These are phyloP conservation scores for Penicillium sp. DNA, from an alignment of 2,329 filamentous ascomycete species.

Conservation along the genomic window DNA sequence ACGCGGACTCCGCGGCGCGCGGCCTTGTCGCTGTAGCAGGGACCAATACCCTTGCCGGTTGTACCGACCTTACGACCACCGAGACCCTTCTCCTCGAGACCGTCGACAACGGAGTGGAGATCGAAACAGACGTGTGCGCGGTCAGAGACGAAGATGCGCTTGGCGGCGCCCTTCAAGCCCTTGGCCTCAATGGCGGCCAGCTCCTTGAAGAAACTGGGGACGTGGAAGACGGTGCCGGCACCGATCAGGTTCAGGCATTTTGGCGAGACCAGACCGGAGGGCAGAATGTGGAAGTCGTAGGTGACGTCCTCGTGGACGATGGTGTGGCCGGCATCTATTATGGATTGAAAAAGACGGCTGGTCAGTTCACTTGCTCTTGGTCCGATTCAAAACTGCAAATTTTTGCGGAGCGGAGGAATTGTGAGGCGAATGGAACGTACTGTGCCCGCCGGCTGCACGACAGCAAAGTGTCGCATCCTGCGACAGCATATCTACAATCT, in stretches of 20 bases:
- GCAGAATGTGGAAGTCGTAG: slow-evolving; percentile 52
- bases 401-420: neutral
- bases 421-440: slow-evolving; percentile 30
- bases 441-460: slow-evolving; percentile 49
- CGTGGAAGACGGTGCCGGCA: slow-evolving; percentile 48
- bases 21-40: slow-evolving; percentile 64
- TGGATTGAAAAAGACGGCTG: slow-evolving; percentile 1
- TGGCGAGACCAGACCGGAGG: slow-evolving; percentile 47
- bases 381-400: neutral
- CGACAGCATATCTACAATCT: slow-evolving; percentile 50
- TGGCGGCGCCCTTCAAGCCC: slow-evolving; percentile 41
- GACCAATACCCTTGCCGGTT: slow-evolving; percentile 53
- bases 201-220: slow-evolving; percentile 51
- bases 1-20: slow-evolving; percentile 59
- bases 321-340: slow-evolving; percentile 47
- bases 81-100: slow-evolving; percentile 46
- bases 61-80: slow-evolving; percentile 50
- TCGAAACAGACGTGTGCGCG: slow-evolving; percentile 49
- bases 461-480: slow-evolving; percentile 46
- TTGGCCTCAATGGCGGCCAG: slow-evolving; percentile 45
- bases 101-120: slow-evolving; percentile 47
- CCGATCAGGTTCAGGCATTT: slow-evolving; percentile 49
- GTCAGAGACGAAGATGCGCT: slow-evolving; percentile 48
- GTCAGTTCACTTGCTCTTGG: slow-evolving; percentile 8
- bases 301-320: slow-evolving; percentile 48